A percentile compares a stretch with the other conserved stretches of the same genome.
These are phyloP conservation scores for Candida montana DNA, from an alignment of 805 yeast species.

Conservation along the genomic window DNA sequence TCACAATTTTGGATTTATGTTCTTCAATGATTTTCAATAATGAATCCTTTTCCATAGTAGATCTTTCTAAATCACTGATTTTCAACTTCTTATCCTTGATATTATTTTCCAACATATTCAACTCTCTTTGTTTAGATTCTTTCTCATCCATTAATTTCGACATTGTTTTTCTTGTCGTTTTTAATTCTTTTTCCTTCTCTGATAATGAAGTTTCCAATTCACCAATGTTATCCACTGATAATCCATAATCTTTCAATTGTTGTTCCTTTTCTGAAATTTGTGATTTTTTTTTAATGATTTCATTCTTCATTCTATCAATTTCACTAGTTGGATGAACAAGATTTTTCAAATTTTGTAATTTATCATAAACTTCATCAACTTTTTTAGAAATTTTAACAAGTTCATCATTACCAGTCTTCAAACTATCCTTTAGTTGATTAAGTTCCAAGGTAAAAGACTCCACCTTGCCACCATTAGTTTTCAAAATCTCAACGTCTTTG, in stretches of 20 bases:
- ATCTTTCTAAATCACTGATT: slow-evolving; percentile 48
- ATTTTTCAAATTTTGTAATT: slow-evolving; percentile 8
- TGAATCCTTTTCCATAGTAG: slow-evolving; percentile 42
- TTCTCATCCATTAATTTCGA: slow-evolving; percentile 34
- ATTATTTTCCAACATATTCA: slow-evolving; percentile 40
- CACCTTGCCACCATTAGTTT: slow-evolving; percentile 9
- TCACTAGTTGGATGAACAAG: slow-evolving; percentile 30
- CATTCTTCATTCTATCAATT: slow-evolving; percentile 29
- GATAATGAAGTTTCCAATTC: slow-evolving; percentile 37
- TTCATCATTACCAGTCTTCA: slow-evolving; percentile 1
- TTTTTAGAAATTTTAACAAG: neutral
- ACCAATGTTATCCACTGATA: slow-evolving; percentile 31
- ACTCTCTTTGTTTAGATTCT: slow-evolving; percentile 39
- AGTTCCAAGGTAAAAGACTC: slow-evolving; percentile 11
- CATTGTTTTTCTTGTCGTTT: slow-evolving; percentile 32
- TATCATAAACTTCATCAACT: neutral
- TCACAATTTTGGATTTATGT: slow-evolving; percentile 26
- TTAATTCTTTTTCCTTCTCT: slow-evolving; percentile 33
- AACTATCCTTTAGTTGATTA: slow-evolving; percentile 12
- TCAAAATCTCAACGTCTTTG: slow-evolving; percentile 23
- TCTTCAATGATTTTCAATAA: slow-evolving; percentile 35
- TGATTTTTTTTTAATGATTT: slow-evolving; percentile 23
- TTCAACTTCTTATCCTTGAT: slow-evolving; percentile 48
- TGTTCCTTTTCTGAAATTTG: slow-evolving; percentile 28
- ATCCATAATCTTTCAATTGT: slow-evolving; percentile 35